These are phyloP conservation scores for Colletotrichum magnum DNA, from an alignment of 2,329 filamentous ascomycete species.

Conservation along the genomic window DNA sequence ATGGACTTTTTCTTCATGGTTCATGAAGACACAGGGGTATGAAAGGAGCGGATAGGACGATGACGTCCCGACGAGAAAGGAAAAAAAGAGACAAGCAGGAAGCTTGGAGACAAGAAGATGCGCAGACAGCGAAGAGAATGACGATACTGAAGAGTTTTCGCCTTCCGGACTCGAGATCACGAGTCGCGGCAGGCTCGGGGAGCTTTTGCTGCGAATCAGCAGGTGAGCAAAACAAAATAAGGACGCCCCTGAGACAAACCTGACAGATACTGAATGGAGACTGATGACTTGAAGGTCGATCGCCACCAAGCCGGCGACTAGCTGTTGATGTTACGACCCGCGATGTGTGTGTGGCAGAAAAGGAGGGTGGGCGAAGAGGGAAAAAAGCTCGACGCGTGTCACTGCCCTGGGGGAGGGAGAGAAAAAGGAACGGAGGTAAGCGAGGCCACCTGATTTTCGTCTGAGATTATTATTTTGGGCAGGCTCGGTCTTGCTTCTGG, in stretches of 20 bases:
- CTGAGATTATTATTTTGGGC: conserved; percentile 14
- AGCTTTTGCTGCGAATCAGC: neutral
- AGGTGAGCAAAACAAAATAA: neutral
- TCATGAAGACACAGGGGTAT: neutral
- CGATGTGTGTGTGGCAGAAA: neutral
- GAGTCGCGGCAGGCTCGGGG: neutral
- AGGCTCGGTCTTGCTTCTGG: conserved; percentile 32
- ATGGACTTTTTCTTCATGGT: conserved; percentile 35
- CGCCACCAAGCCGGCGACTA: conserved; percentile 13
- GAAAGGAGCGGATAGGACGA: conserved; percentile 19
- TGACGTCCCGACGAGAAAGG: neutral
- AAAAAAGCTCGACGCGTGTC: conserved; percentile 18
- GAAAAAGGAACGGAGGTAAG: conserved; percentile 1
- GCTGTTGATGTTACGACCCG: conserved; percentile 10
- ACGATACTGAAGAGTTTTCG: neutral
- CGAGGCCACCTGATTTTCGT: conserved; percentile 12
- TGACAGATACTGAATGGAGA: neutral
- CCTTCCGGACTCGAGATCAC: neutral
- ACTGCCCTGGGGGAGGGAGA: neutral
- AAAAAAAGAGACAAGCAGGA: neutral
- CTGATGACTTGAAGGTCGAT: neutral
- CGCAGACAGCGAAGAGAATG: neutral
- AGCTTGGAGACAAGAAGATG: neutral
- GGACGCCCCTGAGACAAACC: neutral
- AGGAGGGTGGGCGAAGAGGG: neutral